phyloP scores from a whole-genome alignment of 768 basidiomycete genomes.

The Naematelia aurantialba region DNA sequence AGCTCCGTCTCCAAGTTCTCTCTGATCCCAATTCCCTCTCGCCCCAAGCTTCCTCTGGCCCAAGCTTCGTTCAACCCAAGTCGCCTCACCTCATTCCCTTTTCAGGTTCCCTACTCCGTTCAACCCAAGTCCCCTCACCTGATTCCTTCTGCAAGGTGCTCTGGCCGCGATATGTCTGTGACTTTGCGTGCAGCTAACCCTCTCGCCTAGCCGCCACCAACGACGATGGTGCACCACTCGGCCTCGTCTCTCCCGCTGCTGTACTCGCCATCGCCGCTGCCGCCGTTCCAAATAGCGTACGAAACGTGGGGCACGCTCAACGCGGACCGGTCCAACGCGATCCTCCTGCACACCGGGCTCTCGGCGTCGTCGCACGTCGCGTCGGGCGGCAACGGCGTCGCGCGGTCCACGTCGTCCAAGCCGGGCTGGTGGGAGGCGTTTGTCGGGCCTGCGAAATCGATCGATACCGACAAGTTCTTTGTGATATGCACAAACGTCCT shows the following conservation, averaged over 20 bases:
- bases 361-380: slow-evolving; percentile 82
- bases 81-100: too few species aligned
- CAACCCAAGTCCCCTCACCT: too few species aligned
- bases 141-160: background rate
- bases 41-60: too few species aligned
- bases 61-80: too few species aligned
- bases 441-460: slow-evolving; percentile 87
- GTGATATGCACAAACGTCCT: slow-evolving; percentile 94
- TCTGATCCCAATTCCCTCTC: background rate
- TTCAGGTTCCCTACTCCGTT: too few species aligned
- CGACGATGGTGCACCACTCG: slow-evolving; percentile 43
- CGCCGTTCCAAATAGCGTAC: slow-evolving; percentile 70
- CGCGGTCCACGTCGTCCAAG: slow-evolving; percentile 73
- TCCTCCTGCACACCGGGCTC: slow-evolving; percentile 91
- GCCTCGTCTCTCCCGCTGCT: slow-evolving; percentile 41
- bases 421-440: slow-evolving; percentile 99
- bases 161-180: background rate
- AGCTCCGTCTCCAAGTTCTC: background rate
- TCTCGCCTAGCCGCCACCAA: slow-evolving; percentile 41
- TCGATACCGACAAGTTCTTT: slow-evolving; percentile 90
- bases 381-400: slow-evolving; percentile 51
- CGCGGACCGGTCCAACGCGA: slow-evolving; percentile 72
- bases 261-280: slow-evolving; percentile 47
- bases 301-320: slow-evolving; percentile 96
- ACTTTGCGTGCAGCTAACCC: background rate